Evolutionary conservation across 148 eudicot genomes (phyloP), one percentile per base, ranked within the genome.

Genomic region (Rhododendron simsii): DNA sequence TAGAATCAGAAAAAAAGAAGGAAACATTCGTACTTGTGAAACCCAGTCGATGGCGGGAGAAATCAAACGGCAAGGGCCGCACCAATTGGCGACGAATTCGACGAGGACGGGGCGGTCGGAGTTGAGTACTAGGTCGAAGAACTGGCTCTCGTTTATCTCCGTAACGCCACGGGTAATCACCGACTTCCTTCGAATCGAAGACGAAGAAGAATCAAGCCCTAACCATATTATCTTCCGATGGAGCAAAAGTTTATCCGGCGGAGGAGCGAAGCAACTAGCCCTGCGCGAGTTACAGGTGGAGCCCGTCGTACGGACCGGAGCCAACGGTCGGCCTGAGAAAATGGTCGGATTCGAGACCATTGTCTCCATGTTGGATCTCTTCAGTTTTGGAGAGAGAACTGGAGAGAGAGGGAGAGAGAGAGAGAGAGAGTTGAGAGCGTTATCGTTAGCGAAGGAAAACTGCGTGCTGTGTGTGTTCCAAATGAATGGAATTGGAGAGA

Each of bases 1-100:
- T 15, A 16, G 59, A 15, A 55, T 55, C 21, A 55, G 48, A 57
- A 20, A 51, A n/a, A 15, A 12, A 67, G 35, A 48, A 57, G 2
- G 14, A 77, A n/a, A 37, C 10, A 35, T 65, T 55, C 48, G 63
- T 83, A 91, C 92, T 89, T 91, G 86, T 84, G 94, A 89, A 55
- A 89, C 74, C 55, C 86, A 83, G 37, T 91, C 89, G 57, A 92
- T 65, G 41, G 91, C 91, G 51, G 93, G 93, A 85, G 93, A 87
- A 61, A 92, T 90, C 78, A 92, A 82, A 15, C 93, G 94, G 88
- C 94, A 92, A 82, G 94, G 94, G 73, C 94, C 94, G 74, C 94
- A 91, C 94, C 94, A 92, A 48, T 87, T 85, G 63, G 94, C 93
- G 8, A 92, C 90, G 84, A 92, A 92, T 77, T 92, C 94, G 51